phyloP scores from a whole-genome alignment of 306 rosid genomes.

The Quercus engelmannii region DNA sequence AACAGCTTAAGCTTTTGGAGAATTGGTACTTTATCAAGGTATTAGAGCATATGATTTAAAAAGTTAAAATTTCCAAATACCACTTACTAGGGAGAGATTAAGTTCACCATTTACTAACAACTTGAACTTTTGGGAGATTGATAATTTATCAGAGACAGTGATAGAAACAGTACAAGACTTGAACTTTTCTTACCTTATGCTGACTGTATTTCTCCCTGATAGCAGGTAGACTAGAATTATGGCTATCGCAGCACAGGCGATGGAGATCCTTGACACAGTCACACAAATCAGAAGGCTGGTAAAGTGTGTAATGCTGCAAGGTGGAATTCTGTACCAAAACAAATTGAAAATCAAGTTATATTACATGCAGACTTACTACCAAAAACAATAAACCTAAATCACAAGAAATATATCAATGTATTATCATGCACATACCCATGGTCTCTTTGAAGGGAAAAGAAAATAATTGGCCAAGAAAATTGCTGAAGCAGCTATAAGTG shows the following conservation, averaged over 20 bases:
- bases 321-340: conserved; percentile 42
- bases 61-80: no score
- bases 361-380: neutral
- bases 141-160: no score
- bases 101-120: no score
- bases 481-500: conserved; percentile 79
- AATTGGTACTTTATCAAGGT: no score
- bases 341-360: conserved; percentile 1
- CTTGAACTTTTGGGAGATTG: no score
- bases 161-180: no score
- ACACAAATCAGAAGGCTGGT: conserved; percentile 39
- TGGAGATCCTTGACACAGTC: conserved; percentile 45
- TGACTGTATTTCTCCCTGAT: conserved; percentile 60
- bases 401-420: neutral
- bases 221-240: conserved; percentile 47
- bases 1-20: no score
- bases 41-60: no score
- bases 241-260: conserved; percentile 37
- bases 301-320: conserved; percentile 54
- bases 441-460: conserved; percentile 63
- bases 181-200: conserved; percentile 37
- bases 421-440: conserved; percentile 62
- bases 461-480: conserved; percentile 78
- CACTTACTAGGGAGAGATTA: no score
- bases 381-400: neutral